These are phyloP conservation scores for Melanomma pulvis-pyrius DNA, from an alignment of 495 filamentous ascomycete genomes.

Conservation along the genomic window DNA sequence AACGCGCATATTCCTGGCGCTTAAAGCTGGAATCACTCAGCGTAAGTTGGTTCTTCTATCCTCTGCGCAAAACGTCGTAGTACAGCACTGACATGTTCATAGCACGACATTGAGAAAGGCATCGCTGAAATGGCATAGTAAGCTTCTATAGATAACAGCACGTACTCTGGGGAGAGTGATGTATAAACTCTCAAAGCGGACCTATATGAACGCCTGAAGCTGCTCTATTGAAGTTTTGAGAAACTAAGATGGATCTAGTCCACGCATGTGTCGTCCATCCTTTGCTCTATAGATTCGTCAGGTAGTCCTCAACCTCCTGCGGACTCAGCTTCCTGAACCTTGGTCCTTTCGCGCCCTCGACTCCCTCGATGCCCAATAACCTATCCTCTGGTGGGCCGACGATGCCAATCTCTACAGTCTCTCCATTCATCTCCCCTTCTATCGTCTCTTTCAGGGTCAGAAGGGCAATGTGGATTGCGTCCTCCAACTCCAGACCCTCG, in stretches of 20 bases:
- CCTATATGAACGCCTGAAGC: slow-evolving; percentile 1
- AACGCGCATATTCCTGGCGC: too few species aligned
- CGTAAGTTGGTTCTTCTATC: too few species aligned
- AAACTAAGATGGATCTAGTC: background rate
- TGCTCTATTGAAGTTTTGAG: slow-evolving; percentile 12
- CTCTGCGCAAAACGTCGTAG: too few species aligned
- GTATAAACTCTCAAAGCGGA: background rate
- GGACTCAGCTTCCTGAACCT: slow-evolving; percentile 95
- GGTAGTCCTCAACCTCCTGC: slow-evolving; percentile 97
- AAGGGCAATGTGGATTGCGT: slow-evolving; percentile 97
- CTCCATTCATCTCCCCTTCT: slow-evolving; percentile 98
- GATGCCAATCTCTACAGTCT: slow-evolving; percentile 98
- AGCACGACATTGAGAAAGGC: too few species aligned
- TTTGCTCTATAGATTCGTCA: slow-evolving; percentile 79
- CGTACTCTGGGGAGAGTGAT: background rate
- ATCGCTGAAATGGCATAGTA: too few species aligned
- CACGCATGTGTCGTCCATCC: background rate
- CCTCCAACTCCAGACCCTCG: slow-evolving; percentile 94
- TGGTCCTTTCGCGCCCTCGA: slow-evolving; percentile 85
- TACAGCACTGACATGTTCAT: too few species aligned
- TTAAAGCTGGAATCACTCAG: too few species aligned
- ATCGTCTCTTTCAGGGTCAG: slow-evolving; percentile 98
- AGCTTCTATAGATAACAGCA: too few species aligned
- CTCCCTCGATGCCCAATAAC: slow-evolving; percentile 88
- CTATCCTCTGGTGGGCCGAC: slow-evolving; percentile 93